These are phyloP conservation scores for Trichoderma simmonsii DNA, from an alignment of 2,329 filamentous ascomycete genomes.

Conservation along the genomic window DNA sequence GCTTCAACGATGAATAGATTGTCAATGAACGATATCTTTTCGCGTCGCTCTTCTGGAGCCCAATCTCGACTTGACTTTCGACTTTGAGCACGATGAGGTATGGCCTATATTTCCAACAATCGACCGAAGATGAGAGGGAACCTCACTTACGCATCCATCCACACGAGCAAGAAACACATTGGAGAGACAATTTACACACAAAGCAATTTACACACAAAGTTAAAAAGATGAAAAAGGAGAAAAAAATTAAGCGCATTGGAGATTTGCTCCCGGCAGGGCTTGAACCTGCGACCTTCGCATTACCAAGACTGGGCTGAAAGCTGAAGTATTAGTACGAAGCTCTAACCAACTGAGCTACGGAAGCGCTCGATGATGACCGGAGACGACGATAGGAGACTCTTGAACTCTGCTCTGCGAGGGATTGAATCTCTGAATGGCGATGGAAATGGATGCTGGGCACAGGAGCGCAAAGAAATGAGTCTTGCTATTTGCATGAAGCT, in stretches of 20 bases:
- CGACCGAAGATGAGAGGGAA: background rate
- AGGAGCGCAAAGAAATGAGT: background rate
- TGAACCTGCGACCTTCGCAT: slow-evolving; percentile 14
- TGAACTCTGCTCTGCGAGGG: background rate
- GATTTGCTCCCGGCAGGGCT: slow-evolving; percentile 9
- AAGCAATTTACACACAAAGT: background rate
- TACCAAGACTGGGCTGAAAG: background rate
- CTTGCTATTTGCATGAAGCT: too few relatives aligned
- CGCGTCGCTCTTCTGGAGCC: background rate
- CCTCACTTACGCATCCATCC: background rate
- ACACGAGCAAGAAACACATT: background rate
- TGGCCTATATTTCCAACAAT: background rate
- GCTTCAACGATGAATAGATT: background rate
- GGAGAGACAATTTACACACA: background rate
- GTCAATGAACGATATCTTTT: background rate
- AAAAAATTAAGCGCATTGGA: background rate
- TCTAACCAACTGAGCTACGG: background rate
- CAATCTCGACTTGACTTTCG: too few relatives aligned
- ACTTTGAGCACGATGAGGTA: background rate
- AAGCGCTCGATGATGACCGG: background rate
- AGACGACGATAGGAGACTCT: background rate
- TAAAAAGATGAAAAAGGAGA: background rate
- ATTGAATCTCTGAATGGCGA: background rate
- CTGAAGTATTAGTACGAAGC: slow-evolving; percentile 5
- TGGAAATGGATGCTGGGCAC: background rate